Conservation (phyloP, 768 basidiomycete species). For the Boletellus ananas region DNA sequence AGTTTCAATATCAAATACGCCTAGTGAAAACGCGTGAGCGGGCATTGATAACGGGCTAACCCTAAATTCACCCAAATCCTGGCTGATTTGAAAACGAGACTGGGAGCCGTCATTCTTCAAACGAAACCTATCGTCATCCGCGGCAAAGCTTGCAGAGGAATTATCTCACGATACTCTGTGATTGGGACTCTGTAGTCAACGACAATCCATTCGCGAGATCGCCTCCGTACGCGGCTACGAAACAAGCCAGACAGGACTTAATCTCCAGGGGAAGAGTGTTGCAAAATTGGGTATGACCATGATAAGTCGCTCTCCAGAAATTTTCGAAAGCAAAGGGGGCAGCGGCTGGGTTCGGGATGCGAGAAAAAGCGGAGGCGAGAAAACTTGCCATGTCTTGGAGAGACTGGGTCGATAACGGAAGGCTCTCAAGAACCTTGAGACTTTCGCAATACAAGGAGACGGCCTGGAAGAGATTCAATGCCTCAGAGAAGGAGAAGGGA, state of each 20-base stretch:
- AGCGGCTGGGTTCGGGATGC: constrained; percentile 42
- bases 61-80: constrained; percentile 8
- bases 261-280: constrained; percentile 40
- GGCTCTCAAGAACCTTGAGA: constrained; percentile 36
- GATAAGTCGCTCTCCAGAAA: constrained; percentile 59
- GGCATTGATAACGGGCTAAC: constrained; percentile 14
- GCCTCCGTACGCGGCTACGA: constrained; percentile 45
- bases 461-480: constrained; percentile 16
- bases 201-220: constrained; percentile 46
- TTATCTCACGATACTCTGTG: constrained; percentile 29
- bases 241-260: constrained; percentile 43
- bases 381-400: constrained; percentile 44
- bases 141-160: constrained; percentile 7
- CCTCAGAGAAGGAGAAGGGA: neutral
- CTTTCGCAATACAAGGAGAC: constrained; percentile 43
- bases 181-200: constrained; percentile 34
- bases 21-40: neutral
- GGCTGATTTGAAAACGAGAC: neutral
- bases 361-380: constrained; percentile 49
- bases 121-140: constrained; percentile 16
- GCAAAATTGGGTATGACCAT: constrained; percentile 37
- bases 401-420: constrained; percentile 38
- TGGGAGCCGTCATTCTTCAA: constrained; percentile 10
- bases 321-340: constrained; percentile 51
- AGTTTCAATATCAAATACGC: neutral